Evolutionary conservation across 225 moss, liverwort and hornwort genomes (phyloP), one percentile per base, ranked within the genome.

Genomic region (Takakia lepidozioides): DNA sequence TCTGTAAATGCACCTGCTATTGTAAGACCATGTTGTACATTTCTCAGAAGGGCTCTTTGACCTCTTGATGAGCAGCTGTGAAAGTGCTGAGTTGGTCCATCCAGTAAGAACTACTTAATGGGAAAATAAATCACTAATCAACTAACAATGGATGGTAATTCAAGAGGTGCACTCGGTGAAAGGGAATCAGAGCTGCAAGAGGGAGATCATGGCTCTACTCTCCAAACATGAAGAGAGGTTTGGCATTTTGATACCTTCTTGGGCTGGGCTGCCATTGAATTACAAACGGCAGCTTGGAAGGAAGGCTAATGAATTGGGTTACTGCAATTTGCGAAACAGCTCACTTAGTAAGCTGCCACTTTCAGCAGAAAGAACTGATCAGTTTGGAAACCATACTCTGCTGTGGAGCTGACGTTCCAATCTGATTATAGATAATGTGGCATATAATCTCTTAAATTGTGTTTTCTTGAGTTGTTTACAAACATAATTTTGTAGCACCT

Each of bases 131-230:
- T 63, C 18, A 52, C 53, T 76, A 15, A 76, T 63, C 19, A 59
- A 24, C 14, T 15, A 50, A 41, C 35, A 42, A 39, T 78, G 63
- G 56, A 27, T 77, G 55, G 65, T 13, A 29, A 25, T 42, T 78
- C 59, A 78, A 78, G 83, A 66, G 22, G 46, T 62, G 41, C 55
- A 72, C 36, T 44, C 16, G 48, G 42, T 47, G 39, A 45, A 65
- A 26, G 63, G 59, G 69, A 70, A 72, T 45, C 40, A 48, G 54
- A 75, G 53, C 60, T 42, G 60, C 41, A 51, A 32, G 26, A 72
- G 56, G 43, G 50, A 64, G 56, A 39, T 38, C 23, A 55, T 66
- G 50, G 44, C 55, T 61, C 64, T 38, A 49, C 55, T 36, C 15
- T 57, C 55, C 15, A 27, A 34, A 63, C 57, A 44, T 53, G 57